These are phyloP conservation scores for Rickenella mellea DNA, from an alignment of 768 basidiomycete species.

Conservation along the genomic window DNA sequence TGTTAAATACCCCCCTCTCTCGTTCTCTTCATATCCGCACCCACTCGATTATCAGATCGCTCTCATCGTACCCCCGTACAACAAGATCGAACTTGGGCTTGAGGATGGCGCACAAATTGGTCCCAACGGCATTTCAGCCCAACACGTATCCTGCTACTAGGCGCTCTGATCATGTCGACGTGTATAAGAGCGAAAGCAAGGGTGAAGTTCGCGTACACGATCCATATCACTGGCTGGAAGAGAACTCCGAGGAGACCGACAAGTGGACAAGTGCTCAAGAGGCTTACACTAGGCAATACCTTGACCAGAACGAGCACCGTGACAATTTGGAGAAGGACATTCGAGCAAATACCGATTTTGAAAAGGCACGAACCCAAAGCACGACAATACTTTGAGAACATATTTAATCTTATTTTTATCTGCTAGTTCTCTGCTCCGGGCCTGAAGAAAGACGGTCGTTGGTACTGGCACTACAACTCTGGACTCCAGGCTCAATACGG, in stretches of 20 bases:
- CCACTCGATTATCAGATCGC: no score
- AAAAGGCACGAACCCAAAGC: conserved; percentile 27
- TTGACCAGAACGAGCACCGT: conserved; percentile 56
- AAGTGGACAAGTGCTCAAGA: conserved; percentile 57
- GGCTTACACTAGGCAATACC: conserved; percentile 43
- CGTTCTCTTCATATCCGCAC: no score
- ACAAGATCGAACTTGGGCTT: no score
- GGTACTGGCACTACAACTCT: conserved; percentile 78
- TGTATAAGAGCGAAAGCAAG: conserved; percentile 55
- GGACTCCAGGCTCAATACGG: conserved; percentile 63
- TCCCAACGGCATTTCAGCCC: conserved; percentile 41
- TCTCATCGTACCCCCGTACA: no score
- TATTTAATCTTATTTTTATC: conserved; percentile 2
- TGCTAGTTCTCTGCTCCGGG: conserved; percentile 53
- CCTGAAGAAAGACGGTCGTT: conserved; percentile 54
- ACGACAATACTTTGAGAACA: not conserved
- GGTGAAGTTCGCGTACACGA: conserved; percentile 57
- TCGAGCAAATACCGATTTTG: conserved; percentile 41
- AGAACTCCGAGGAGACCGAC: conserved; percentile 52
- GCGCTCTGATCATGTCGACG: conserved; percentile 57
- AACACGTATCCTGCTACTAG: conserved; percentile 55
- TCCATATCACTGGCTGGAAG: conserved; percentile 72
- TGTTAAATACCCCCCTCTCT: no score
- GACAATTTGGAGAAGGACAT: conserved; percentile 51
- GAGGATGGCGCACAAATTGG: no score